Conservation (phyloP, 2,329 filamentous ascomycete genomes). For the Pyrenochaeta sp. region DNA sequence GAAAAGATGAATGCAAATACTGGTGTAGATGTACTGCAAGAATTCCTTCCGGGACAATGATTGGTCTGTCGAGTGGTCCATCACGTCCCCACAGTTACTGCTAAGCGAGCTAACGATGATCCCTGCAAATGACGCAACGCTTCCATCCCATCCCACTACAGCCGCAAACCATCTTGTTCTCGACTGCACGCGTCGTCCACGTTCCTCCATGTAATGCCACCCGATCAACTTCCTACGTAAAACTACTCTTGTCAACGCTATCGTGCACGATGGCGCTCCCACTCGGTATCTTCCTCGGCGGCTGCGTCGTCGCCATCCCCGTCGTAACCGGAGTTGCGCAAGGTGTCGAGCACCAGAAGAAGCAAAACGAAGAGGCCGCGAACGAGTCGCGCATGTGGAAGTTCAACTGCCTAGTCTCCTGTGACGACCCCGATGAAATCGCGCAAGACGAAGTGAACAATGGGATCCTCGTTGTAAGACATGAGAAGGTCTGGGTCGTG, state of each 20-base stretch:
- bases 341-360: slow-evolving; percentile 59
- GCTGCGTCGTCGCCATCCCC: slow-evolving; percentile 55
- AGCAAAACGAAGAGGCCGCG: slow-evolving; percentile 59
- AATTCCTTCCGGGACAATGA: too few species aligned
- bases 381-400: slow-evolving; percentile 62
- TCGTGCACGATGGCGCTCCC: slow-evolving; percentile 27
- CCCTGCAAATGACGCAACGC: neutral
- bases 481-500: slow-evolving; percentile 55
- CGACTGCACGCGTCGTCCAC: neutral
- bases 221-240: neutral
- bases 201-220: neutral
- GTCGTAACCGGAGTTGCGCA: slow-evolving; percentile 61
- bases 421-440: slow-evolving; percentile 47
- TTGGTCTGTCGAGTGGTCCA: neutral
- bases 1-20: too few species aligned
- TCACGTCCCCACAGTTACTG: neutral
- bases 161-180: neutral
- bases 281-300: slow-evolving; percentile 49
- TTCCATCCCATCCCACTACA: neutral
- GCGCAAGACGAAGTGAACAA: slow-evolving; percentile 51
- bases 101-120: neutral
- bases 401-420: slow-evolving; percentile 58
- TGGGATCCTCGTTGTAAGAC: slow-evolving; percentile 55
- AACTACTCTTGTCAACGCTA: neutral
- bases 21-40: too few species aligned